Evolutionary conservation across 345 rosid species (phyloP).

Genomic region (Heritiera littoralis): DNA sequence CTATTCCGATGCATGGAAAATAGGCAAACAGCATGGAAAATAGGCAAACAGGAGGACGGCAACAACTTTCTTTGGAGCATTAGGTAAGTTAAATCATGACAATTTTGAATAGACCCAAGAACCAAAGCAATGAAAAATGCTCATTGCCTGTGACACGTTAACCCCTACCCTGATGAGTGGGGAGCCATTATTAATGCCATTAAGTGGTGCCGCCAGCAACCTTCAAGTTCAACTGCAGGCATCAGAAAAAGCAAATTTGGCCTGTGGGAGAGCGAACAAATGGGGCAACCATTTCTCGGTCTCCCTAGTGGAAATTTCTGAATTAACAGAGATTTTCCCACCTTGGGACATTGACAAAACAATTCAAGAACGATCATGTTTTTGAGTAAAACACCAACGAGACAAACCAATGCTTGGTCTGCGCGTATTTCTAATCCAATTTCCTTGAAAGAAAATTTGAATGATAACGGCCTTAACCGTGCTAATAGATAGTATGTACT

Average conservation of each 20-base stretch:
- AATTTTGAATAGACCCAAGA: constrained; percentile 7
- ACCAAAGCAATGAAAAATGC: background rate
- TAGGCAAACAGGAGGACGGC: no score
- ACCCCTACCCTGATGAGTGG: background rate
- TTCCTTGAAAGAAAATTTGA: constrained; percentile 2
- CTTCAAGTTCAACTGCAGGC: background rate
- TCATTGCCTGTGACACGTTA: background rate
- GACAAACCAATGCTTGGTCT: constrained; percentile 10
- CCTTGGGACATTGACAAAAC: constrained; percentile 6
- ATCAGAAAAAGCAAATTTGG: background rate
- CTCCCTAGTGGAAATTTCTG: constrained; percentile 9
- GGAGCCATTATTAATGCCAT: background rate
- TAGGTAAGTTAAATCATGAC: no score
- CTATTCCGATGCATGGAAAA: no score
- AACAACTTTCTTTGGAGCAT: no score
- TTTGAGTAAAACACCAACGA: background rate
- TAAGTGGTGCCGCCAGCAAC: background rate
- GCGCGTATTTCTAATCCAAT: background rate
- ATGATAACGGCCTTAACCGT: background rate
- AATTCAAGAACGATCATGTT: background rate
- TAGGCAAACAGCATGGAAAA: no score
- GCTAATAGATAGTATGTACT: background rate
- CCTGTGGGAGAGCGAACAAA: background rate
- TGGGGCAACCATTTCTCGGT: constrained; percentile 6
- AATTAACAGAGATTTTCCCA: background rate